phyloP scores from a whole-genome alignment of 1,139 yeast species.

The Eremothecium gossypii region DNA sequence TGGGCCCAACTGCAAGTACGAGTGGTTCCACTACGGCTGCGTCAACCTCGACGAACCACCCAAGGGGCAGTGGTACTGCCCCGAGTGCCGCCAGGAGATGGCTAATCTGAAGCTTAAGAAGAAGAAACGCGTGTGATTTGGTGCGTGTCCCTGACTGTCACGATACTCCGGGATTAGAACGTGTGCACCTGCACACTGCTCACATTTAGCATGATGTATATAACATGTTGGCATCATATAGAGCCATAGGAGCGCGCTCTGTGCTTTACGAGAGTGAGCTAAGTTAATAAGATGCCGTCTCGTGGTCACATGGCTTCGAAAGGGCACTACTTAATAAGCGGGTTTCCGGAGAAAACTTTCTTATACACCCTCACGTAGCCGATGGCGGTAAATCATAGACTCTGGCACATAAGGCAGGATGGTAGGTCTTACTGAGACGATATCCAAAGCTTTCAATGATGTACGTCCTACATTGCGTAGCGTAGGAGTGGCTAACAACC shows the following conservation, averaged over 20 bases:
- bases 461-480: slow-evolving; percentile 32
- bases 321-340: too few species aligned
- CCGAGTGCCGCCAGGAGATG: slow-evolving; percentile 39
- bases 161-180: background rate
- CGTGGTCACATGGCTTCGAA: too few species aligned
- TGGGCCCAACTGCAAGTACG: slow-evolving; percentile 56
- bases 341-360: too few species aligned
- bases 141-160: background rate
- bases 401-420: too few species aligned
- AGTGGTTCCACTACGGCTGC: slow-evolving; percentile 76
- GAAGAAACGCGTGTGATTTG: slow-evolving; percentile 10
- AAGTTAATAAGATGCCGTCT: too few species aligned
- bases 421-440: background rate
- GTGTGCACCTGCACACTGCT: background rate
- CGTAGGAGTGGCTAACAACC: slow-evolving; percentile 34
- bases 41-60: slow-evolving; percentile 64
- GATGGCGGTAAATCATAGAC: too few species aligned
- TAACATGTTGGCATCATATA: too few species aligned
- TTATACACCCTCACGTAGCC: too few species aligned
- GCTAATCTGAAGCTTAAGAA: slow-evolving; percentile 22
- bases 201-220: too few species aligned
- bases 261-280: too few species aligned
- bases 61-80: slow-evolving; percentile 67
- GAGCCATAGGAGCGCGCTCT: too few species aligned
- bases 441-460: slow-evolving; percentile 27